Evolutionary conservation across 805 yeast species (phyloP), one percentile per base, ranked within the genome.

Genomic region (Candida quercuum): DNA sequence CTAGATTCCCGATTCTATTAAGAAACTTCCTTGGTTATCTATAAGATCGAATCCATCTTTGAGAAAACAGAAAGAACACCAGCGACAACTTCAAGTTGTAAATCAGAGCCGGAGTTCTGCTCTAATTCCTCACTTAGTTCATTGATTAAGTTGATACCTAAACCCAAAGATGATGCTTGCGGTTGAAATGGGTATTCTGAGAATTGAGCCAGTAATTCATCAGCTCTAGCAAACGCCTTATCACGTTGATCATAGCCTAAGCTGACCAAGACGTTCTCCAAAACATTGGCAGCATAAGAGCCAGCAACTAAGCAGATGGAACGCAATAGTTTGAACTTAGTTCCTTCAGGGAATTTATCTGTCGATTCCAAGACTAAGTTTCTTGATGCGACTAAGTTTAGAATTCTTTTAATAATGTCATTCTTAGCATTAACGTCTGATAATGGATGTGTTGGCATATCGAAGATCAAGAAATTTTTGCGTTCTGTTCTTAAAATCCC

Each of bases 381-480:
- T 63, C 95, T 78, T 25, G 81, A 69, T 7, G 86, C 78, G 49
- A 93, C 69, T 35, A 87, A 57, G 32, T 74, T 71, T 44, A 88
- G 66, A 20, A 87, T 76, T 51, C 97, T 75, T 41, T 78, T 71
- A 39, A 80, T 78, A 39, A 93, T 74, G 38, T 80, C 78, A 48
- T 86, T 95, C 63, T 93, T 93, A 35, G 95, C 60, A 46, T 78
- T 67, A 31, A 82, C 73, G 61, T 93, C 99, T 23, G 89, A 82
- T 12, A 93, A 76, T 7, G 99, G 99, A 62, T 94, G 99, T 8
- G 99, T 93, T 22, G 99, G 96, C 97, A 93, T 93, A 61, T 93
- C 99, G 52, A 93, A 93, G 37, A 93, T 67, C 54, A 93, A 78
- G 59, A 93, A 93, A 65, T 87, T 93, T 59, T 89, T 87, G 61